Base-by-base conservation (phyloP, 768 basidiomycete species). In the Russula vinacea region DNA sequence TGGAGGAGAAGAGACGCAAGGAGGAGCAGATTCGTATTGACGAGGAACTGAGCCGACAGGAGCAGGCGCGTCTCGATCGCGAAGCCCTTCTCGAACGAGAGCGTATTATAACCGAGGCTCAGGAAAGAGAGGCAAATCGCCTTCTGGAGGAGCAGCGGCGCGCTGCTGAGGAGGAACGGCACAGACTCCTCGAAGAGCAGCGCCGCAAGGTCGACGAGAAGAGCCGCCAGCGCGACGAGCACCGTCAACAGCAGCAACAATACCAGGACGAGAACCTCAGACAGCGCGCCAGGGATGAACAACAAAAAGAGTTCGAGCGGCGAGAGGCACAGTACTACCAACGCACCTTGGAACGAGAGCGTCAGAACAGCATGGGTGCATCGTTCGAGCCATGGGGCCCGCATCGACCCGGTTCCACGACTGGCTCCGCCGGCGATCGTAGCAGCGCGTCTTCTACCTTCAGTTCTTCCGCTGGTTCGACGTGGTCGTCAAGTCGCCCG, bases 181-280 rank as follows among this genome's bases (percentile, higher is more conserved):
- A 44, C 54, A 74, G 77, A 64, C 39, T 33, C 7, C 76, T 79
- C 66, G 73, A 77, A 62, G 77, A 81, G 39, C 64, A 65, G 40
- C 64, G 64, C 3, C 64, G 59, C 54, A 79, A 58, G 74, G 67
- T 74, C 73, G 47, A 58, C 73, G 74, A 68, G 74, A 79, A 60
- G 11, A 55, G 44, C 49, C 63, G 62, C 4, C 57, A 63, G 14
- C 66, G 67, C 54, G 64, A 68, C 9, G 68, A 69, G 54, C 40
- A 47, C 13, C 52, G 22, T 37, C 66, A 64, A 39, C 76, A 78
- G 62, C 64, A 65, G 40, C 78, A 79, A 7, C 44, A 45, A 10
- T 52, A 57, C 3, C 39, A 62, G 13, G 52, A 61, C 14, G 60
- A 45, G 16, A 4, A 2, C 11, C 3, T 11, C 24, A 62, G 4